Evolutionary conservation across 495 filamentous ascomycete genomes (phyloP), one percentile per base, ranked within the genome.

Genomic region (Neurospora intermedia): DNA sequence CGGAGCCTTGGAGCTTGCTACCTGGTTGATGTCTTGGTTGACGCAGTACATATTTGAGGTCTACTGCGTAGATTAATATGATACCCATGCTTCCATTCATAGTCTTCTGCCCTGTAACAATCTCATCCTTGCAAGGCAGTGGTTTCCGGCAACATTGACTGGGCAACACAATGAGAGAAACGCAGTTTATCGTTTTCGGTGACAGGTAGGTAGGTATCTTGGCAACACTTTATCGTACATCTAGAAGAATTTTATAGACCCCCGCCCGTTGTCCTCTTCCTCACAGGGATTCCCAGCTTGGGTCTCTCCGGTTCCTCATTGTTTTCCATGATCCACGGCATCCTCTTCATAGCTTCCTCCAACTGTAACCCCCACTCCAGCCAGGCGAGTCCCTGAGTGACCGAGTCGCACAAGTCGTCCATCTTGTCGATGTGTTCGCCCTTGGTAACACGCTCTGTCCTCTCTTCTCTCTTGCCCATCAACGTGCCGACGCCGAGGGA

Each of bases 381-480:
- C 92, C 92, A 97, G 11, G 93, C 91, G 74, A 94, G 82, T 1
- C 91, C 96, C 82, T 98, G 95, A 74, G 97, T 77, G 41, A 98
- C 80, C 80, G 91, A 92, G 87, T 98, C 95, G 7, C 94, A 92
- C 74, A 98, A 83, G 85, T 98, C 95, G 83, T 98, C 95, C 75
- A 97, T 66, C 27, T 66, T 66, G 27, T 66, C 54, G 7, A 66
- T 16, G 54, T 66, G 54, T 38, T 66, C 54, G 54, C 6, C 54
- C 54, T 66, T 66, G 15, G 54, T 66, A 38, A 66, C 13, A 31
- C 54, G 54, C 27, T 66, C 54, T 7, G 54, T 31, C 27, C 15
- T 66, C 54, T 66, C 54, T 27, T 8, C 11, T 16, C 4, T 31
- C 43, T 62, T 27, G 31, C 70, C 54, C 54, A 35, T 18, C 6